Evolutionary conservation across 2,329 filamentous ascomycete genomes (phyloP).

Genomic region (Cladobotryum protrusum): DNA sequence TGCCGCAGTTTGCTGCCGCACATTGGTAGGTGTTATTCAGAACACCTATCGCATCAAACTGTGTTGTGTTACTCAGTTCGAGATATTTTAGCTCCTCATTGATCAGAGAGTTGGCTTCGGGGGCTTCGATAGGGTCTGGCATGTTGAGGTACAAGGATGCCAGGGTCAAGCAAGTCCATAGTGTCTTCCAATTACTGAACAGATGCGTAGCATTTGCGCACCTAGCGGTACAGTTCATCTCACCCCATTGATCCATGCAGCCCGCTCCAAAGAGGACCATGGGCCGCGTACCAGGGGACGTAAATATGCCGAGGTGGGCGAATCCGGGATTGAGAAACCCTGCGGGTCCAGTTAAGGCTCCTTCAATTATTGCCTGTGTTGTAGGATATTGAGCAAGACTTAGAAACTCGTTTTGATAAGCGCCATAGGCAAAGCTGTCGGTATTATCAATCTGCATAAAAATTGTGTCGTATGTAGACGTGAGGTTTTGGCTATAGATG

Average conservation of each 20-base stretch:
- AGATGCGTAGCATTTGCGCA: background rate
- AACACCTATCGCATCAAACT: background rate
- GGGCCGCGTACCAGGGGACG: no score
- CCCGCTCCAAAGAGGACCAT: background rate
- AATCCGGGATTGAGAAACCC: no score
- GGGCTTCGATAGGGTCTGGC: background rate
- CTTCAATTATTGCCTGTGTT: no score
- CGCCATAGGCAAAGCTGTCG: no score
- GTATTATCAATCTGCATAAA: no score
- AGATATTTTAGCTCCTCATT: background rate
- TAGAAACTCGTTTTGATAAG: no score
- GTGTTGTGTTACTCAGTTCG: background rate
- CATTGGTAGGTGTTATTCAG: background rate
- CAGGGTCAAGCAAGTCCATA: slow-evolving; percentile 4
- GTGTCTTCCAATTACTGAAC: slow-evolving; percentile 1
- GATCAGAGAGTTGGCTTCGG: background rate
- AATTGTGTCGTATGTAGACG: no score
- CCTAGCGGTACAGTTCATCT: background rate
- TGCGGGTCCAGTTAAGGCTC: no score
- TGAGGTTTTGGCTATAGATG: no score
- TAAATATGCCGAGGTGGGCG: no score
- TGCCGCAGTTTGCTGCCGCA: background rate
- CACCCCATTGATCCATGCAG: background rate
- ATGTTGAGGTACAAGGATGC: background rate
- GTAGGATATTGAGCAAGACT: no score